phyloP scores from a whole-genome alignment of 2,329 filamentous ascomycete species.

The Rosellinia necatrix region DNA sequence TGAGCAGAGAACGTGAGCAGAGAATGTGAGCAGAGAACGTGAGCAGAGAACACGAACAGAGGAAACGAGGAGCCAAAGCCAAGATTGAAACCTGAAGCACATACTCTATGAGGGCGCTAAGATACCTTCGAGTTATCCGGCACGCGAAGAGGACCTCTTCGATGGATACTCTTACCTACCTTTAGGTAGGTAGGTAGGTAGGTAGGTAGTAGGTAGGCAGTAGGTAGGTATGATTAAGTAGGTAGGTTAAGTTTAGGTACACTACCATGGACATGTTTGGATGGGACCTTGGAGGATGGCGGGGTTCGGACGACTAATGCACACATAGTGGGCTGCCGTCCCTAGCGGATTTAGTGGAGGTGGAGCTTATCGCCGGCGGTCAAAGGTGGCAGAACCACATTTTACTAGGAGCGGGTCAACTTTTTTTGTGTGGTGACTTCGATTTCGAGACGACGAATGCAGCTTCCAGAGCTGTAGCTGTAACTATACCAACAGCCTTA shows the following conservation, averaged over 20 bases:
- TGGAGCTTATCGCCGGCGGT: slow-evolving; percentile 36
- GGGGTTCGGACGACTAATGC: slow-evolving; percentile 18
- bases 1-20: not conserved
- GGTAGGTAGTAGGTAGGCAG: not conserved
- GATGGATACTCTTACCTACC: too few species aligned
- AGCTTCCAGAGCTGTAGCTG: not conserved
- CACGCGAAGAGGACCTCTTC: too few species aligned
- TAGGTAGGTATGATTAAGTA: not conserved
- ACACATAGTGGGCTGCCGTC: slow-evolving; percentile 25
- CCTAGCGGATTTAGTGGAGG: slow-evolving; percentile 24
- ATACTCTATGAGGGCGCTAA: too few species aligned
- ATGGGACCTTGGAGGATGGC: not conserved
- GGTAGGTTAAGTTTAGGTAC: not conserved
- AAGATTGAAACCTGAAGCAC: too few species aligned
- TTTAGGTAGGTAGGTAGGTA: not conserved
- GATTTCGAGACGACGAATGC: not conserved
- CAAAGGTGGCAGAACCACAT: slow-evolving; percentile 32
- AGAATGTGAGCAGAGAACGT: too few species aligned
- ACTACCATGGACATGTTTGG: not conserved
- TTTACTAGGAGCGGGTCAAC: slow-evolving; percentile 27
- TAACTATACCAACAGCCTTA: not conserved
- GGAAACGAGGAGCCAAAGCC: too few species aligned
- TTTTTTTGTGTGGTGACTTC: slow-evolving; percentile 32
- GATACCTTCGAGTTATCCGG: too few species aligned
- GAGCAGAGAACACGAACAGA: too few species aligned